Evolutionary conservation across 2,329 filamentous ascomycete genomes (phyloP), one percentile per base, ranked within the genome.

Genomic region (Ilyonectria robusta): DNA sequence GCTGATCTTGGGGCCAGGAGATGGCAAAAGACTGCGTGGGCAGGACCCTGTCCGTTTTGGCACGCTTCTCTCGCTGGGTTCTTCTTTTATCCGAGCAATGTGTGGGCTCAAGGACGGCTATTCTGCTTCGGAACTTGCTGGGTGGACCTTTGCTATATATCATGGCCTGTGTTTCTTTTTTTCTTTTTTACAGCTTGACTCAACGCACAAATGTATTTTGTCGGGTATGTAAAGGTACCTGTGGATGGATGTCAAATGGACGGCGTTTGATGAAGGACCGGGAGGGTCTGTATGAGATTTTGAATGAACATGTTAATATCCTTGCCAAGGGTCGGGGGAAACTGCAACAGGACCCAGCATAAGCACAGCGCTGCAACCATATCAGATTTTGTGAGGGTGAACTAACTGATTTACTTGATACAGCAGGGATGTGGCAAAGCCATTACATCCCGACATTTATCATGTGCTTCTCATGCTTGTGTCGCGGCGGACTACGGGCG

Each of bases 71-170:
- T 11, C 17, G 19, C 42, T 48, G 40, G 6, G 42, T 17, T 64
- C 58, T 64, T 47, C 40, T 53, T 53, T 54, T 48, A 56, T 46
- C 23, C 60, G 35, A 40, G 33, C 44, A 53, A 58, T 62, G 35
- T 67, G 17, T 54, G 61, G 35, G 19, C 59, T 56, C 48, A 55
- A 54, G 44, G 44, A 59, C 50, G 55, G 40, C 31, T 19, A 15
- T 50, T 61, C 31, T 48, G 56, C 50, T 58, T 47, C 70, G 66
- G 53, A 51, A 66, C 46, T 68, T 50, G 58, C 42, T 66, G 62
- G 69, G 62, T 53, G 72, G 70, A 61, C 66, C 62, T 75, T 69
- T 75, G 42, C 71, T 67, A 67, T 57, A 55, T 67, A 69, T 70
- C 68, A 69, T 69, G 71, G 57, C 58, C 55, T 53, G 4, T 42